phyloP scores from a whole-genome alignment of 352 stramenopile species.

The Pythium monospermum region DNA sequence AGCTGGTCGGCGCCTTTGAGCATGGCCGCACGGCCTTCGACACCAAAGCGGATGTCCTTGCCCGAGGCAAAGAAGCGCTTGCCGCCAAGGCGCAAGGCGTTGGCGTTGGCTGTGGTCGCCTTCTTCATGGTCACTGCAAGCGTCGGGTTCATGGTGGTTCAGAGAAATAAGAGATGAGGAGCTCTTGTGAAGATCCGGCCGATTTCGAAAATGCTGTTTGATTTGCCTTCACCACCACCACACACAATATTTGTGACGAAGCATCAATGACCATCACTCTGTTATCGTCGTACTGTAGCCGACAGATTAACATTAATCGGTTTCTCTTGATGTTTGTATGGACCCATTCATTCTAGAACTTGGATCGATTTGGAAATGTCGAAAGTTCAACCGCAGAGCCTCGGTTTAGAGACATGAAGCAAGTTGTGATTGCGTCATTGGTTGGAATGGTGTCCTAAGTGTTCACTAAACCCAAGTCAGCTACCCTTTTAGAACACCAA shows the following conservation, averaged over 20 bases:
- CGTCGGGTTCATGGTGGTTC: conserved; percentile 60
- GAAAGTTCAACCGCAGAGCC: too few relatives aligned
- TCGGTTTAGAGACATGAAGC: too few relatives aligned
- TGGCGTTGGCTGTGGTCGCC: conserved; percentile 27
- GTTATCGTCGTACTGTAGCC: too few relatives aligned
- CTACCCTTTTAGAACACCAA: too few relatives aligned
- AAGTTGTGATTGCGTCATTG: too few relatives aligned
- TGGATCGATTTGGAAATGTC: too few relatives aligned
- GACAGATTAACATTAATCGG: too few relatives aligned
- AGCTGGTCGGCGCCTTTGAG: conserved; percentile 98
- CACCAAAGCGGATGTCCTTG: conserved; percentile 99
- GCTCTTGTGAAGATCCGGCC: conserved; percentile 23
- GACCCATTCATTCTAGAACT: too few relatives aligned
- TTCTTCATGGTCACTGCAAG: conserved; percentile 65
- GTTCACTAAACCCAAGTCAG: too few relatives aligned
- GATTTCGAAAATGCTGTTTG: conserved; percentile 22
- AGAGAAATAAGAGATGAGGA: not conserved
- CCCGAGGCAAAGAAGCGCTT: conserved; percentile 82
- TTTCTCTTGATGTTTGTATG: too few relatives aligned
- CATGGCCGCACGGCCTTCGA: conserved; percentile 97
- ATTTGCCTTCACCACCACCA: conserved; percentile 11
- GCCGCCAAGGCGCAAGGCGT: conserved; percentile 29
- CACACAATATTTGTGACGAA: not conserved
- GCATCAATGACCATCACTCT: conserved; percentile 14
- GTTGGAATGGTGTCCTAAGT: too few relatives aligned